Evolutionary conservation across 192 early-diverging fungal species (phyloP).

Genomic region (Entrophospora sp.): DNA sequence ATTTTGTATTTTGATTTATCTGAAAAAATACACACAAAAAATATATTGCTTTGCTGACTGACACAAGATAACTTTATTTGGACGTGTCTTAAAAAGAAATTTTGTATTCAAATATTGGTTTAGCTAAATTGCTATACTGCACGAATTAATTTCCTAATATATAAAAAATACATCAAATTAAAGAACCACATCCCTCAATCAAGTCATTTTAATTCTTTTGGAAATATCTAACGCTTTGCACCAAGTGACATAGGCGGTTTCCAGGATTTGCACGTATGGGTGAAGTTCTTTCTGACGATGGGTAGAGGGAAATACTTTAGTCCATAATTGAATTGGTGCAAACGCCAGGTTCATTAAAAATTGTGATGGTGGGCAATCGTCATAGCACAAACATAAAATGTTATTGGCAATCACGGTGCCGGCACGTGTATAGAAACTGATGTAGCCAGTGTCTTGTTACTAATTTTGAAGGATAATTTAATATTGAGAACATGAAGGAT

Average conservation of each 20-base stretch:
- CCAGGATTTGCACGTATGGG: constrained; percentile 5
- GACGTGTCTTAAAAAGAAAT: no score
- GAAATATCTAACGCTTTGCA: not conserved
- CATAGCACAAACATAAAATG: constrained; percentile 6
- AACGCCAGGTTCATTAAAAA: constrained; percentile 5
- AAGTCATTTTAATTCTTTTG: constrained; percentile 8
- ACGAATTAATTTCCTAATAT: no score
- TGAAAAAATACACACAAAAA: no score
- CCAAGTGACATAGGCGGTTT: not conserved
- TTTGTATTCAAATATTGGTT: no score
- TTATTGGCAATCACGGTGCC: not conserved
- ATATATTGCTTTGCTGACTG: no score
- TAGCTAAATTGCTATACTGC: no score
- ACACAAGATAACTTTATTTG: no score
- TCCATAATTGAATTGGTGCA: constrained; percentile 11
- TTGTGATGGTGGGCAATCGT: constrained; percentile 6
- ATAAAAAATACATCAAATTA: not conserved
- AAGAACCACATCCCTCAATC: not conserved
- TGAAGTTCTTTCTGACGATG: constrained; percentile 8
- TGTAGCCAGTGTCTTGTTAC: not conserved
- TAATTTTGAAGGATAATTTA: not conserved
- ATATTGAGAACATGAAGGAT: not conserved
- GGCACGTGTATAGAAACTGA: constrained; percentile 14
- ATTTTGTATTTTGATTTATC: no score
- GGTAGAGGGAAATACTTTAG: not conserved